Percentiles rank a stretch among this genome's conserved stretches.
phyloP scores from a whole-genome alignment of 1,284 basidiomycete species.

The Ustilago crameri region DNA sequence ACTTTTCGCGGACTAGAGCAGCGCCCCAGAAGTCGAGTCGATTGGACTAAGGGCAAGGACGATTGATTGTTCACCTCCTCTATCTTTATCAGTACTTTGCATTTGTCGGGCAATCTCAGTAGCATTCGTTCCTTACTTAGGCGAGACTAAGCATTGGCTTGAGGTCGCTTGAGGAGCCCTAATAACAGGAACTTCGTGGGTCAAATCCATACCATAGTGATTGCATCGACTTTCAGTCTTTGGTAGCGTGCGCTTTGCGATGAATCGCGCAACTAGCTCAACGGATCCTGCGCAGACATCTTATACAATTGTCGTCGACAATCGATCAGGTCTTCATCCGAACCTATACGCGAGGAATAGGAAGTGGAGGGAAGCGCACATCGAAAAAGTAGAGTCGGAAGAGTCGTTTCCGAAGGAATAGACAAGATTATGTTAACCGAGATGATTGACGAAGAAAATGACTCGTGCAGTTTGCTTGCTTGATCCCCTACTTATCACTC shows the following conservation, averaged over 20 bases:
- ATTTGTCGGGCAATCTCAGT: background rate
- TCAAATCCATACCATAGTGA: no score
- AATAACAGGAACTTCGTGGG: no score
- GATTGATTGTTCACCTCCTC: constrained; percentile 5
- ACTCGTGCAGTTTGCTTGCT: background rate
- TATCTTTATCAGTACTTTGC: background rate
- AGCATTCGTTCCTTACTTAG: background rate
- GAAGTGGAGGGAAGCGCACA: no score
- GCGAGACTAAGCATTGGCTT: no score
- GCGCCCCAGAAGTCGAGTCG: constrained; percentile 11
- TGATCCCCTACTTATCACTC: background rate
- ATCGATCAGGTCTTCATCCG: no score
- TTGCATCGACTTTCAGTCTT: no score
- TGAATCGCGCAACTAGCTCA: no score
- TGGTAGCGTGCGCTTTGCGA: no score
- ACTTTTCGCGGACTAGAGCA: constrained; percentile 8
- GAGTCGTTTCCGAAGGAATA: constrained; percentile 3
- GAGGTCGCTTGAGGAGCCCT: no score
- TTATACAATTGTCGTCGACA: no score
- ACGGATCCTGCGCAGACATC: no score
- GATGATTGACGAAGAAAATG: background rate
- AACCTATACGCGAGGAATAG: no score
- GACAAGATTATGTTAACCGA: background rate
- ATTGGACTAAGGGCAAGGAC: constrained; percentile 30
- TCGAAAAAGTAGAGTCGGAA: background rate